Percentiles rank a stretch among this genome's conserved stretches.
Conservation (phyloP, 73 alveolate genomes). For the Paraurostyla sp. region DNA sequence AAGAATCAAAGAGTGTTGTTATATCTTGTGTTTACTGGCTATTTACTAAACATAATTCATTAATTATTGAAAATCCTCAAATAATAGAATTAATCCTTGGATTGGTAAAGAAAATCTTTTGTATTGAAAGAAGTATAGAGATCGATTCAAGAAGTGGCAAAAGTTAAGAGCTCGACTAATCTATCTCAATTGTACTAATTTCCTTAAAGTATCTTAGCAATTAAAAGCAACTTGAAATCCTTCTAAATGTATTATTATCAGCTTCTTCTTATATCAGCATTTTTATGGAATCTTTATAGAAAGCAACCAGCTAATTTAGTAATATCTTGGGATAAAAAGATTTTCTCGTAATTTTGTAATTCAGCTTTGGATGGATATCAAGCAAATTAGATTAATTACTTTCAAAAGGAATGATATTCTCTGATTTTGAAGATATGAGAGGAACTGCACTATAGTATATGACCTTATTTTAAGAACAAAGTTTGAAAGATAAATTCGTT, state of each 20-base stretch:
- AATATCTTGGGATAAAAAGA: background rate
- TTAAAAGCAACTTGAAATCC: constrained; percentile 25
- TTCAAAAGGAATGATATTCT: background rate
- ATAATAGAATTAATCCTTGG: background rate
- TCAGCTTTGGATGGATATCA: background rate
- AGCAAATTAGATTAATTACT: background rate
- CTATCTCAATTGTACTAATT: background rate
- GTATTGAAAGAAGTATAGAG: constrained; percentile 45
- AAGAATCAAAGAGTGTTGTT: constrained; percentile 9
- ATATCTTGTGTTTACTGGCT: constrained; percentile 45
- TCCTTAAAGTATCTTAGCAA: background rate
- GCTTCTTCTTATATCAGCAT: background rate
- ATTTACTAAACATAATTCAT: background rate
- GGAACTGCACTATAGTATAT: background rate
- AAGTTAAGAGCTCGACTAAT: constrained; percentile 23
- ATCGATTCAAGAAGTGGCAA: background rate
- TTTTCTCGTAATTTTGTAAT: background rate
- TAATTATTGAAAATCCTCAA: background rate
- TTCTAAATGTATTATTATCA: background rate
- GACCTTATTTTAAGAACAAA: background rate
- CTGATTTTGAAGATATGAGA: constrained; percentile 29
- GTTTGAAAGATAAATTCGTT: background rate
- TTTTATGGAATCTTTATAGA: background rate
- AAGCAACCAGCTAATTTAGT: background rate
- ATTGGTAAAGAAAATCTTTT: constrained; percentile 16